Percentiles rank a stretch among this genome's conserved stretches.
Conservation (phyloP, 257 asterid genomes). For the Fraxinus excelsior region DNA sequence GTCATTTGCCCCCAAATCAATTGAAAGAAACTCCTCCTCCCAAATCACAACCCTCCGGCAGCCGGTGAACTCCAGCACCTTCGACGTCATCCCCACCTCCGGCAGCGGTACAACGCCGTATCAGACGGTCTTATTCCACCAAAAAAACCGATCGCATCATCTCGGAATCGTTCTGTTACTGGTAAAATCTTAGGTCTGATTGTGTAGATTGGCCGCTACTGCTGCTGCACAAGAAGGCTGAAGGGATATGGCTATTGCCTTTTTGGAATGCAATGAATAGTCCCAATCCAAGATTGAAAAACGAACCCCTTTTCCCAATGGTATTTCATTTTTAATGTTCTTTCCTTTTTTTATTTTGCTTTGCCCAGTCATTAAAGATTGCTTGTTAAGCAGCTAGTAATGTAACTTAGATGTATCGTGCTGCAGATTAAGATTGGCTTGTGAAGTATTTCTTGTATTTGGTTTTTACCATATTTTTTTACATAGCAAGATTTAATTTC, state of each 20-base stretch:
- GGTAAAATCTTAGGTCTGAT: too few relatives aligned
- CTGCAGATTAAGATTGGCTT: slow-evolving; percentile 43
- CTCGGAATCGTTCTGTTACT: too few relatives aligned
- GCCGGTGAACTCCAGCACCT: too few relatives aligned
- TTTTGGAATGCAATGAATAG: slow-evolving; percentile 18
- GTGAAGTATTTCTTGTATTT: slow-evolving; percentile 42
- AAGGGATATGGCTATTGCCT: slow-evolving; percentile 1
- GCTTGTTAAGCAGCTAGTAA: slow-evolving; percentile 41
- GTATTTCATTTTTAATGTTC: slow-evolving; percentile 36
- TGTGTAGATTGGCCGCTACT: slow-evolving; percentile 64
- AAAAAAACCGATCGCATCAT: too few relatives aligned
- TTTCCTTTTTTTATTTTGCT: slow-evolving; percentile 27
- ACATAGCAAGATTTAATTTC: too few relatives aligned
- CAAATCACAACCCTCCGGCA: too few relatives aligned
- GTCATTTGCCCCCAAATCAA: too few relatives aligned
- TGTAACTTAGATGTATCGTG: slow-evolving; percentile 53
- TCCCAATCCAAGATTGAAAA: slow-evolving; percentile 29
- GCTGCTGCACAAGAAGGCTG: slow-evolving; percentile 52
- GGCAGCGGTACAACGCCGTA: too few relatives aligned
- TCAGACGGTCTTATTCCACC: too few relatives aligned
- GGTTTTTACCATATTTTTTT: slow-evolving; percentile 26
- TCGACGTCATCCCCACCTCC: too few relatives aligned
- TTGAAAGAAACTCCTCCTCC: too few relatives aligned
- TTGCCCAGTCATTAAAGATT: slow-evolving; percentile 34
- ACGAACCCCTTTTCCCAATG: slow-evolving; percentile 31